These are phyloP conservation scores for Aureobasidium musti DNA, from an alignment of 2,329 filamentous ascomycete genomes.

Conservation along the genomic window DNA sequence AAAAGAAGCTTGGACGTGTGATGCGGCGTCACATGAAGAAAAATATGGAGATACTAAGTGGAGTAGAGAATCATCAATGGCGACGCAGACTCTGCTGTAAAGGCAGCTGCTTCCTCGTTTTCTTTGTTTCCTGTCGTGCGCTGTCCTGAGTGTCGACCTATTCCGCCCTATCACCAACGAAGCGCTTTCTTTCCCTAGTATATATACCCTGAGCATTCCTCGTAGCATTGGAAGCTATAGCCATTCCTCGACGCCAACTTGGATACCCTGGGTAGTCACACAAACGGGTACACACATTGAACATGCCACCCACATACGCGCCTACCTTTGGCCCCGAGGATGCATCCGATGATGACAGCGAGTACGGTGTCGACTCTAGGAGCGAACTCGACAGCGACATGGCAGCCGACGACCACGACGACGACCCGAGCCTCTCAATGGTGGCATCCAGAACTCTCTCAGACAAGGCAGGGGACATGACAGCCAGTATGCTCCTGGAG, in stretches of 20 bases:
- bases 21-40: conserved; percentile 20
- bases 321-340: conserved; percentile 24
- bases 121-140: conserved; percentile 2
- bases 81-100: conserved; percentile 8
- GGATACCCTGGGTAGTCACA: background rate
- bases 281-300: background rate
- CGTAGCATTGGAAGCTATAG: conserved; percentile 3
- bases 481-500: conserved; percentile 27
- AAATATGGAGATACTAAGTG: conserved; percentile 23
- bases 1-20: conserved; percentile 21
- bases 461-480: conserved; percentile 17
- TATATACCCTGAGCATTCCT: background rate
- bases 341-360: conserved; percentile 18
- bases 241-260: background rate
- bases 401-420: background rate
- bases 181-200: background rate
- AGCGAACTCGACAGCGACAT: conserved; percentile 7
- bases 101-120: background rate
- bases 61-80: conserved; percentile 9
- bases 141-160: conserved; percentile 1
- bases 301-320: conserved; percentile 26
- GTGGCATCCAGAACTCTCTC: conserved; percentile 12
- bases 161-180: background rate
- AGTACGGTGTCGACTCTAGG: conserved; percentile 7
- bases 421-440: conserved; percentile 9